Evolutionary conservation across 2,329 filamentous ascomycete species (phyloP), one percentile per base, ranked within the genome.

Genomic region (Monascus ruber): DNA sequence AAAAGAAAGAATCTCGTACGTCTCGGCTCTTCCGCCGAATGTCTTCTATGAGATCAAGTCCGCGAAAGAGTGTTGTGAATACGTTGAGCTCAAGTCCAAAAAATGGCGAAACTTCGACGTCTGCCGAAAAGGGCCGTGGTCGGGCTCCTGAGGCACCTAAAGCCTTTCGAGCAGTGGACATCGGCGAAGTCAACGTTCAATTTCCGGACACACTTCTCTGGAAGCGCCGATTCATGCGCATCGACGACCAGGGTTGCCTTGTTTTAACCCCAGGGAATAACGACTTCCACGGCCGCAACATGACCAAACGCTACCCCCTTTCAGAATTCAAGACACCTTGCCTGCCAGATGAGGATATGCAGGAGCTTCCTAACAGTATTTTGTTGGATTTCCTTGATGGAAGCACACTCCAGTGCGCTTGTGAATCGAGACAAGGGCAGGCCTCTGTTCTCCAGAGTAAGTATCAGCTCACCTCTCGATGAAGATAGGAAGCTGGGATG

Each of bases 171-270:
- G 71, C 81, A 25, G 71, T 85, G 3, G 79, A 82, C 45, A 74
- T 94, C 60, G 86, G 88, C 36, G 85, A 95, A 54, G 81, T 98
- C 46, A 96, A 98, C 53, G 85, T 96, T 7, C 91, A 98, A 59
- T 95, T 98, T 58, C 91, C 91, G 0, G 89, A 96, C 57, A 94
- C 86, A 39, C 72, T 98, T 35, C 73, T 98, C 8, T 98, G 91
- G 91, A 98, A 96, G 68, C 83, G 89, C 39, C 79, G 91, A 43
- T 87, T 82, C 53, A 79, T 95, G 64, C 82, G 82, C 47, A 77
- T 98, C 41, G 88, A 96, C 59, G 77, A 79, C 6, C 73, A 83
- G 43, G 91, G 89, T 11, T 87, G 83, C 62, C 68, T 98, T 31
- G 80, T 94, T 42, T 73, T 98, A 45, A 84, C 81, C 33, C 73